These are phyloP conservation scores for Cantharellus anzutake DNA, from an alignment of 768 basidiomycete species.

Conservation along the genomic window DNA sequence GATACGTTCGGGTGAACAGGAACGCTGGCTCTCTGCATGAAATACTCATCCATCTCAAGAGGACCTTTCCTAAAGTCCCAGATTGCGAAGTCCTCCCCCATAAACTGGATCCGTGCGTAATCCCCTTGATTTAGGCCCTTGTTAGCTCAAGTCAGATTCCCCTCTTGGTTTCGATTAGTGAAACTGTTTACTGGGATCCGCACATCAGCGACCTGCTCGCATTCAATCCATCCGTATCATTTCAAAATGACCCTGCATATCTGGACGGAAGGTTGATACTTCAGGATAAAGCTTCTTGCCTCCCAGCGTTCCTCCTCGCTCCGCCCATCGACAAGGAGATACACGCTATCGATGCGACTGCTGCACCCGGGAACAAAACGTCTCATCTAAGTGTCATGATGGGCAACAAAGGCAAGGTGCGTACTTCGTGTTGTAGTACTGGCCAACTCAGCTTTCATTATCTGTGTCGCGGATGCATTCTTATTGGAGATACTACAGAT, in stretches of 20 bases:
- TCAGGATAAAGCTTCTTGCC: constrained; percentile 97
- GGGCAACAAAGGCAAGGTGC: constrained; percentile 61
- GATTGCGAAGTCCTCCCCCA: not conserved
- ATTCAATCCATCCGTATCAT: constrained; percentile 43
- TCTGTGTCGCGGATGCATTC: not conserved
- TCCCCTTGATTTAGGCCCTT: not conserved
- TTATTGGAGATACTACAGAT: constrained; percentile 15
- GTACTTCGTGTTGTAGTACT: constrained; percentile 8
- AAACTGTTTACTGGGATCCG: constrained; percentile 48
- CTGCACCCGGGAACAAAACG: constrained; percentile 97
- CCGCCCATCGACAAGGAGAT: constrained; percentile 34
- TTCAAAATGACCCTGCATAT: constrained; percentile 59
- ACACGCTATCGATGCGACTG: constrained; percentile 79
- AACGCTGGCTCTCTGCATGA: constrained; percentile 44
- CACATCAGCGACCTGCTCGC: constrained; percentile 71
- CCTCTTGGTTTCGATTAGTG: constrained; percentile 26
- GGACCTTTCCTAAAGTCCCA: constrained; percentile 22
- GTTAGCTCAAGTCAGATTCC: constrained; percentile 8
- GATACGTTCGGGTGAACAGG: constrained; percentile 75
- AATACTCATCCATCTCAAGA: constrained; percentile 23
- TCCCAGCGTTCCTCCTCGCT: constrained; percentile 75
- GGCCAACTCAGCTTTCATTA: not conserved
- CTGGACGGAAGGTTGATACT: constrained; percentile 67
- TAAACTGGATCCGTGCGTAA: not conserved
- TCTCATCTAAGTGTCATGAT: constrained; percentile 83